Evolutionary conservation across 192 early-diverging fungal genomes (phyloP), one percentile per base, ranked within the genome.

Genomic region (Coemansia sp.): DNA sequence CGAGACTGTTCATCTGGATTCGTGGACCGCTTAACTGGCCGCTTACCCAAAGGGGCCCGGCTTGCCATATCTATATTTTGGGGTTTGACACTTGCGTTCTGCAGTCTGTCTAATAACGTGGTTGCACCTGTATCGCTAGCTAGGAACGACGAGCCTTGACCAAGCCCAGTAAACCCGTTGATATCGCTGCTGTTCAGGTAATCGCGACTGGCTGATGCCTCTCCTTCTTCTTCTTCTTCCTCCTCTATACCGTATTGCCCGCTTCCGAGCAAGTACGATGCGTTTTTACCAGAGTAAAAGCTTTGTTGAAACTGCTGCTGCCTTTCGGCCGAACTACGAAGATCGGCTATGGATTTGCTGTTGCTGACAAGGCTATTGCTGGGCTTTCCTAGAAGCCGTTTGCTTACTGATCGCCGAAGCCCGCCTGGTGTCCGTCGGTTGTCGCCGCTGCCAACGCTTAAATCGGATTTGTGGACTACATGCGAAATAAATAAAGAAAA

Each of bases 351-450:
- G 4, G 70, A 69, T 39, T 64, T 64, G 64, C 60, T 63, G 52
- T 41, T 24, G 15, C 68, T 23, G 35, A 8, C 33, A 49, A 20
- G 20, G 8, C 49, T 36, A 39, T 35, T 67, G 35, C 23, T 36
- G 43, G 49, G 21, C 51, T 61, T 69, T 39, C 46, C 63, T 6
- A 69, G 39, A 30, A 72, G 55, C 23, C 67, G 66, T 41, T 63
- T 60, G 56, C 71, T 78, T 11, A 69, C 71, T 60, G 76, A 73
- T 69, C 76, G 70, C 56, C 76, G 49, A 10, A 78, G 61, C 33
- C 76, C 76, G 4, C 57, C 57, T n/a, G 39, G 34, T 20, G 56
- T 57, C 36, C 63, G 51, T 3, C 63, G 44, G 48, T 34, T 55
- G 30, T 51, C 57, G 46, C 65, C 68, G 49, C 70, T 69, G 43